phyloP scores from a whole-genome alignment of 1,139 yeast genomes.

The Candida sp. region DNA sequence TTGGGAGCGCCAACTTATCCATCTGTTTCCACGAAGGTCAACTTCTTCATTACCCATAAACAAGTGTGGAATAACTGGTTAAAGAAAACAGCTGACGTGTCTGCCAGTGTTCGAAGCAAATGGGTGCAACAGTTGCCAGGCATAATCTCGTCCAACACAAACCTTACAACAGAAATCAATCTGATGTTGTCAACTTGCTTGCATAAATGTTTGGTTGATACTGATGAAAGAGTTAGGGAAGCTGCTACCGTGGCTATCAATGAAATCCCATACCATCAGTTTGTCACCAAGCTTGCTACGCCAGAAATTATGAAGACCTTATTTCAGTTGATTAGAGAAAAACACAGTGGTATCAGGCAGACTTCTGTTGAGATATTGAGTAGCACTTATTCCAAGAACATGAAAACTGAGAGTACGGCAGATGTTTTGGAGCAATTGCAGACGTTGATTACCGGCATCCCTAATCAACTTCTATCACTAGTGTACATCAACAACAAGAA shows the following conservation, averaged over 20 bases:
- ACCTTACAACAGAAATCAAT: constrained; percentile 53
- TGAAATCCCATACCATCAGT: constrained; percentile 38
- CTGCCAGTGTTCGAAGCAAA: constrained; percentile 62
- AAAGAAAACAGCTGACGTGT: constrained; percentile 72
- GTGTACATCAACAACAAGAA: constrained; percentile 76
- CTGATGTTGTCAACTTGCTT: constrained; percentile 62
- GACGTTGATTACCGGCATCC: constrained; percentile 51
- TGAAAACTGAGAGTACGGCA: constrained; percentile 15
- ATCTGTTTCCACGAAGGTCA: constrained; percentile 33
- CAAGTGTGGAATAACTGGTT: constrained; percentile 74
- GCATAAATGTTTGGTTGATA: constrained; percentile 72
- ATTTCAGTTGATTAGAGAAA: constrained; percentile 72
- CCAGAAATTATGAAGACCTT: constrained; percentile 56
- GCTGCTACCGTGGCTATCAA: constrained; percentile 57
- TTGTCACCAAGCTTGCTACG: constrained; percentile 49
- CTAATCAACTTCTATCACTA: constrained; percentile 67
- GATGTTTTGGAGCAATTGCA: constrained; percentile 34
- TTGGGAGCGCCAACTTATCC: constrained; percentile 39
- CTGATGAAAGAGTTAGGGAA: constrained; percentile 75
- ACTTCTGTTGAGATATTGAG: constrained; percentile 62
- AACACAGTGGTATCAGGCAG: constrained; percentile 65
- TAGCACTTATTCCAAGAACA: constrained; percentile 49
- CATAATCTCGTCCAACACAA: constrained; percentile 33
- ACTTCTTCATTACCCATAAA: constrained; percentile 63
- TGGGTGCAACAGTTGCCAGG: constrained; percentile 67